Percentiles rank a stretch among this genome's conserved stretches.
Evolutionary conservation across 2,329 filamentous ascomycete species (phyloP).

Genomic region (Aureobasidium pullulans): DNA sequence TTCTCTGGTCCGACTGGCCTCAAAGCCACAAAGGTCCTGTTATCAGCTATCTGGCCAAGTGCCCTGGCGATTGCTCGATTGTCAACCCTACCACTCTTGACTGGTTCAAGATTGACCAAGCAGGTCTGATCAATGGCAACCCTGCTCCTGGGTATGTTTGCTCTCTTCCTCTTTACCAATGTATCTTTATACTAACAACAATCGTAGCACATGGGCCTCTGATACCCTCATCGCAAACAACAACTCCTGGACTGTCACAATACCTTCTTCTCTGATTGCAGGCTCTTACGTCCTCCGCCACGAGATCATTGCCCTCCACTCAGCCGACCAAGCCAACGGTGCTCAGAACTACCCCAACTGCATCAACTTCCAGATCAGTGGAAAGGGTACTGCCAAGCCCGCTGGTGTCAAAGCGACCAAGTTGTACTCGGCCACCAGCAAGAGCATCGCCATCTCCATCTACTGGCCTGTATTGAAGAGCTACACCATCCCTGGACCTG

Average conservation of each 20-base stretch:
- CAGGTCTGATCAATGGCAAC: conserved; percentile 43
- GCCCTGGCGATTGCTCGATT: conserved; percentile 46
- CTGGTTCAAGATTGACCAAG: conserved; percentile 58
- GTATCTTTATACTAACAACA: neutral
- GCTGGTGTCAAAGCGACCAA: conserved; percentile 45
- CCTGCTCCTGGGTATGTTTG: conserved; percentile 31
- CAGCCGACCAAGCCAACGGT: conserved; percentile 36
- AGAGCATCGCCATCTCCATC: conserved; percentile 54
- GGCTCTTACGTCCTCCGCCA: conserved; percentile 55
- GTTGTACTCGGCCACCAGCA: conserved; percentile 51
- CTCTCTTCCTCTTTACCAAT: neutral
- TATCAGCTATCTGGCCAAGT: conserved; percentile 56
- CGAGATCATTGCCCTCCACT: conserved; percentile 56
- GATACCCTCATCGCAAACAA: conserved; percentile 45
- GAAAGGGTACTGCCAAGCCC: conserved; percentile 43
- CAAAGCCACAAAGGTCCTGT: conserved; percentile 56
- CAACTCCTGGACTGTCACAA: conserved; percentile 43
- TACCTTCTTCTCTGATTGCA: conserved; percentile 45
- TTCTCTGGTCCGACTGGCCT: conserved; percentile 61
- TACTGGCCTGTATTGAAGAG: conserved; percentile 39
- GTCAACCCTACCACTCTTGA: conserved; percentile 47
- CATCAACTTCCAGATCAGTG: conserved; percentile 54
- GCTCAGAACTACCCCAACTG: conserved; percentile 43
- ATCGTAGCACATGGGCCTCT: conserved; percentile 43
- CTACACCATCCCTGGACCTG: conserved; percentile 49